Percentiles rank a stretch among this genome's conserved stretches.
Evolutionary conservation across 345 rosid species (phyloP).

Genomic region (Arabidopsis suecica): DNA sequence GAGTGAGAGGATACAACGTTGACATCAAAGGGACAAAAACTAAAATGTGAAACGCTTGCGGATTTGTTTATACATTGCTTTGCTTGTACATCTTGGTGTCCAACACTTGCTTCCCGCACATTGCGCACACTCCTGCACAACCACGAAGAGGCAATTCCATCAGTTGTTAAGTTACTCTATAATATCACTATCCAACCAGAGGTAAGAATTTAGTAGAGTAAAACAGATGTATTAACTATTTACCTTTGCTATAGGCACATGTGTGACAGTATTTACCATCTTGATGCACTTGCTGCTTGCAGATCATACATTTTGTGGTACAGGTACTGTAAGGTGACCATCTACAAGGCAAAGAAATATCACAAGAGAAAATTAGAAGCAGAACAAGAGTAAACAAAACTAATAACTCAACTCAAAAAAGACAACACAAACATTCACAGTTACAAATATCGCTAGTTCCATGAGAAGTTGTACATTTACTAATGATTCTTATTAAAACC

Average conservation of each 20-base stretch:
- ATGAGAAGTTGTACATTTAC: background rate
- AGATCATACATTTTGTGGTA: constrained; percentile 85
- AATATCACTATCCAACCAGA: background rate
- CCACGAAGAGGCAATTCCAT: constrained; percentile 21
- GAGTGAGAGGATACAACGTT: background rate
- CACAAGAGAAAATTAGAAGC: constrained; percentile 16
- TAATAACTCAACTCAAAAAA: background rate
- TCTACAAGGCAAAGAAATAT: constrained; percentile 47
- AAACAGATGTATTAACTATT: background rate
- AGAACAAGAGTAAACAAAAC: background rate
- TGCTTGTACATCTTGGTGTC: constrained; percentile 98
- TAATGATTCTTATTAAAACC: background rate
- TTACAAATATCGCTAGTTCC: background rate
- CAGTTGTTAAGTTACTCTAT: background rate
- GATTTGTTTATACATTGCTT: constrained; percentile 72
- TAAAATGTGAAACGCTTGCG: background rate
- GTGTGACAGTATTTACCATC: constrained; percentile 97
- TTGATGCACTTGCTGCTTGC: constrained; percentile 99
- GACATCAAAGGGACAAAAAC: background rate
- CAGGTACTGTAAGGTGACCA: constrained; percentile 94
- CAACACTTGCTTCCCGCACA: constrained; percentile 99
- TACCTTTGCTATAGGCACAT: constrained; percentile 97
- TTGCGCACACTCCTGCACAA: constrained; percentile 87
- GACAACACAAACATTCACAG: background rate
- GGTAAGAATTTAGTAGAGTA: background rate